Evolutionary conservation across 441 rosid species (phyloP).

Genomic region (Erodium trifolium): DNA sequence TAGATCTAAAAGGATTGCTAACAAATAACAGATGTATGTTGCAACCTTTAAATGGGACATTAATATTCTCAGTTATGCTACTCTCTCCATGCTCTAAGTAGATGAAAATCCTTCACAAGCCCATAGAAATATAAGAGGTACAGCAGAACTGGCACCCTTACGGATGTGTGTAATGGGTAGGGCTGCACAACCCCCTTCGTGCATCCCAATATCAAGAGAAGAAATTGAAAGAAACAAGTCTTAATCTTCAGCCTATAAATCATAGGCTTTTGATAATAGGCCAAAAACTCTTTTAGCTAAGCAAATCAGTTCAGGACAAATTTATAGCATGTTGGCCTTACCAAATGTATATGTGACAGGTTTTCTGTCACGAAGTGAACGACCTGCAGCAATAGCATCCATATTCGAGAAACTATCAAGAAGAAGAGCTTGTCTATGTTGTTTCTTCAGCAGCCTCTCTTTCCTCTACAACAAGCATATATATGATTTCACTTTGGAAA

Average conservation of each 20-base stretch:
- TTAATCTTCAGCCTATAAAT: too few species aligned
- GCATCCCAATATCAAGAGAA: too few species aligned
- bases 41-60: not conserved
- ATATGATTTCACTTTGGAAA: not conserved
- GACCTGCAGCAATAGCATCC: slow-evolving; percentile 83
- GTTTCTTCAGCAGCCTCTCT: slow-evolving; percentile 87
- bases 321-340: slow-evolving; percentile 27
- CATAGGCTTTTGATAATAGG: not conserved
- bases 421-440: slow-evolving; percentile 92
- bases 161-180: too few species aligned
- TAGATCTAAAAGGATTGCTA: not conserved
- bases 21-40: not conserved
- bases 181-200: too few species aligned
- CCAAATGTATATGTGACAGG: slow-evolving; percentile 98
- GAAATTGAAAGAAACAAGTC: too few species aligned
- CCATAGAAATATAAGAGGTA: not conserved
- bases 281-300: not conserved
- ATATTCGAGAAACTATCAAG: slow-evolving; percentile 67
- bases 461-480: slow-evolving; percentile 48
- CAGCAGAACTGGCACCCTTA: not conserved
- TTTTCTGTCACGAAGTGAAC: slow-evolving; percentile 93
- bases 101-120: not conserved
- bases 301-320: slow-evolving; percentile 1
- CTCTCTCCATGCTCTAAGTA: not conserved
- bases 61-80: not conserved